A percentile compares a stretch with the other conserved stretches of the same genome.
These are phyloP conservation scores for Saussurea involucrata DNA, from an alignment of 129 eudicot genomes.

Conservation along the genomic window DNA sequence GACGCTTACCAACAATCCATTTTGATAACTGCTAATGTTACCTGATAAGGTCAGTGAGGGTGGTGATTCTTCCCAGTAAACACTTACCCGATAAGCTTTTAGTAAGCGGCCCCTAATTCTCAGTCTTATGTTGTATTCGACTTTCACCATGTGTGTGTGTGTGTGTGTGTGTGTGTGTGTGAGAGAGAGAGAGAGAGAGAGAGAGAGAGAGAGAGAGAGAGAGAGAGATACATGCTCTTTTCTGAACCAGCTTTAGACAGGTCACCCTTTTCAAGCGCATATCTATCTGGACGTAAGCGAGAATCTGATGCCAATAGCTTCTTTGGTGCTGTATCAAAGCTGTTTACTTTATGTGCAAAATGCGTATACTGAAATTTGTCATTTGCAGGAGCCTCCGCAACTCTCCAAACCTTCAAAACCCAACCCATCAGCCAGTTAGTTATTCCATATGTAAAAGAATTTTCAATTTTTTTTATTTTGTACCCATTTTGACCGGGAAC, in stretches of 20 bases:
- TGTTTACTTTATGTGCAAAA: constrained; percentile 92
- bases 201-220: constrained; percentile 16
- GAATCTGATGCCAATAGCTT: constrained; percentile 84
- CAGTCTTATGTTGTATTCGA: neutral
- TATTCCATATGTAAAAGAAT: neutral
- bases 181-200: neutral
- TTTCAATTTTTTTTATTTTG: no score
- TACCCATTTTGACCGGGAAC: no score
- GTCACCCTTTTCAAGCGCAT: constrained; percentile 89
- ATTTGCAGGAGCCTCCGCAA: constrained; percentile 62
- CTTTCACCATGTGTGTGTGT: neutral
- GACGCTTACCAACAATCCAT: no score
- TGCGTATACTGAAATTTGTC: constrained; percentile 87
- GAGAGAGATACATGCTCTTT: constrained; percentile 71
- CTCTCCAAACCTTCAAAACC: constrained; percentile 77
- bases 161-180: neutral
- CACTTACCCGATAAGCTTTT: no score
- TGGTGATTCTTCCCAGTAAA: no score
- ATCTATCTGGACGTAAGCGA: constrained; percentile 87
- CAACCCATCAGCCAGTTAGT: neutral
- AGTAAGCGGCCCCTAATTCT: neutral
- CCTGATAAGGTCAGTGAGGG: no score
- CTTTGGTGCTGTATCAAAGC: constrained; percentile 90
- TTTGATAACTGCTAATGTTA: no score
- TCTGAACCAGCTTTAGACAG: constrained; percentile 85